These are phyloP conservation scores for Penicillium italicum DNA, from an alignment of 2,329 filamentous ascomycete species.

Conservation along the genomic window DNA sequence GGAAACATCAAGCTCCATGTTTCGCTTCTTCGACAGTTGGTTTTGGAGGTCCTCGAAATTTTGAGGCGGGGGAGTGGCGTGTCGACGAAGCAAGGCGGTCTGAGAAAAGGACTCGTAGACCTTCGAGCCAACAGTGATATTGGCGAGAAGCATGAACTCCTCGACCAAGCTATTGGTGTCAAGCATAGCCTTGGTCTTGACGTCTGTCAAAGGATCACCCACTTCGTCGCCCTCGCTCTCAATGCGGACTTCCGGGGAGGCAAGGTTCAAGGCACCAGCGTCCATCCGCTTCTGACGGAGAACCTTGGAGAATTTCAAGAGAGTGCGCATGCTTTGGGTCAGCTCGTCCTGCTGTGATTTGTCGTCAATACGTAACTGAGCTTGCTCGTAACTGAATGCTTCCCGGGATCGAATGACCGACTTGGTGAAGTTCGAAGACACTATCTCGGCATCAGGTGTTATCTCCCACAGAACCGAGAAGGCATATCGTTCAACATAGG, in stretches of 20 bases:
- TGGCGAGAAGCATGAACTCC: conserved; percentile 99
- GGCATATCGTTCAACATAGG: conserved; percentile 90
- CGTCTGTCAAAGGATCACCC: conserved; percentile 82
- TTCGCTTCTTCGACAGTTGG: conserved; percentile 83
- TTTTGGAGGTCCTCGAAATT: conserved; percentile 94
- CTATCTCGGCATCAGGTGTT: conserved; percentile 76
- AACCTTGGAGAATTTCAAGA: conserved; percentile 86
- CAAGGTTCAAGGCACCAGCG: conserved; percentile 88
- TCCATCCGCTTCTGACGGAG: conserved; percentile 94
- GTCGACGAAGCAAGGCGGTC: conserved; percentile 87
- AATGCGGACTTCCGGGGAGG: conserved; percentile 95
- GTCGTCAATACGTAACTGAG: conserved; percentile 91
- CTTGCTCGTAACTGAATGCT: conserved; percentile 96
- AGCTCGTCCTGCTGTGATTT: conserved; percentile 80
- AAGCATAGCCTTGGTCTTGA: conserved; percentile 90
- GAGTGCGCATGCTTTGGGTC: conserved; percentile 79
- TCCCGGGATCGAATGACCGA: conserved; percentile 96
- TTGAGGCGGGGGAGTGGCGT: conserved; percentile 86
- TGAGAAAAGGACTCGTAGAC: conserved; percentile 92
- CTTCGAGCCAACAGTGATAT: conserved; percentile 85
- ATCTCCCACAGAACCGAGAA: conserved; percentile 90
- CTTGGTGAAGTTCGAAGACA: conserved; percentile 86
- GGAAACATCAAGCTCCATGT: conserved; percentile 74
- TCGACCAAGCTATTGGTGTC: conserved; percentile 97
- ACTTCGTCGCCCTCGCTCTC: conserved; percentile 94